These are phyloP conservation scores for Alternaria gaisen DNA, from an alignment of 2,329 filamentous ascomycete genomes.

Conservation along the genomic window DNA sequence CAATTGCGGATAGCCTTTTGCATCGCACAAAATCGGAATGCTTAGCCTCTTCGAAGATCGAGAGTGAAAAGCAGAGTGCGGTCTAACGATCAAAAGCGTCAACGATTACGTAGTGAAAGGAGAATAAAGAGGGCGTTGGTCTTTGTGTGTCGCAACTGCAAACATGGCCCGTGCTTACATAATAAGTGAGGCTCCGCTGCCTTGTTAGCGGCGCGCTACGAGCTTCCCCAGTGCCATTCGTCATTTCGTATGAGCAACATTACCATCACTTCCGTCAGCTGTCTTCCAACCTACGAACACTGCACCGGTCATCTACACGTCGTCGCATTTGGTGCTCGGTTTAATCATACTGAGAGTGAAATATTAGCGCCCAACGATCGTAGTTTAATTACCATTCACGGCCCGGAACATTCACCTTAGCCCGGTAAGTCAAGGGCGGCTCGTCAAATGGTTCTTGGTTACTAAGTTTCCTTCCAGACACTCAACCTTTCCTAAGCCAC, in stretches of 20 bases:
- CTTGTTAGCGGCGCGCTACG: conserved; percentile 26
- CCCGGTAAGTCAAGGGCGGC: conserved; percentile 23
- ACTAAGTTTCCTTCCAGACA: conserved; percentile 1
- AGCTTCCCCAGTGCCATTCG: conserved; percentile 26
- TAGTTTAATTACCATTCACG: conserved; percentile 6
- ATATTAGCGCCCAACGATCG: background rate
- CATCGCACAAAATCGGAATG: background rate
- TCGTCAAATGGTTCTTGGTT: background rate
- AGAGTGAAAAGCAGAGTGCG: background rate
- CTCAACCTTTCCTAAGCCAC: conserved; percentile 1
- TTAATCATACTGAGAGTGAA: background rate
- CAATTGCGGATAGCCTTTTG: background rate
- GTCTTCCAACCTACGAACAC: conserved; percentile 20
- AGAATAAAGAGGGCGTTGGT: background rate
- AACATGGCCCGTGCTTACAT: conserved; percentile 13
- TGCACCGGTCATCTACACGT: conserved; percentile 10
- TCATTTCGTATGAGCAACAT: conserved; percentile 30
- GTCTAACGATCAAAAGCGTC: no score
- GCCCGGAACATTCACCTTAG: conserved; percentile 16
- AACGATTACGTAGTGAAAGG: background rate
- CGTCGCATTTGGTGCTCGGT: conserved; percentile 18
- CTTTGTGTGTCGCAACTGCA: background rate
- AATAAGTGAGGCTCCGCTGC: conserved; percentile 29
- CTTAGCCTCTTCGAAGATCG: background rate
- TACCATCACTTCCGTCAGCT: conserved; percentile 23